phyloP scores from a whole-genome alignment of 768 basidiomycete genomes.

The Termitomyces sp. region DNA sequence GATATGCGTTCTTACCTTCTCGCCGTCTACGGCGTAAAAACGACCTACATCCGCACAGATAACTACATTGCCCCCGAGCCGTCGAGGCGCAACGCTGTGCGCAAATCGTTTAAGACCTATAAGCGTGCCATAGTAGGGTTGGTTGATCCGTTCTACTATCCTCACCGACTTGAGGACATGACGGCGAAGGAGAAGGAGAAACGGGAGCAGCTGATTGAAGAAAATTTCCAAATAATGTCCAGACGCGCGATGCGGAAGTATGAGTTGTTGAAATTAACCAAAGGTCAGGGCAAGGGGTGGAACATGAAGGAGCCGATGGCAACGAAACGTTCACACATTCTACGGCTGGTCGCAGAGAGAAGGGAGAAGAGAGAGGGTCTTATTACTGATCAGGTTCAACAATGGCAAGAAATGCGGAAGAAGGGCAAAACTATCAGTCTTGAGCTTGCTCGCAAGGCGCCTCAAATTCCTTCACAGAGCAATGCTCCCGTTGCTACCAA shows the following conservation, averaged over 20 bases:
- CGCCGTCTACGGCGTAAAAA: constrained; percentile 82
- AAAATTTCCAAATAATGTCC: constrained; percentile 47
- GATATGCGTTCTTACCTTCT: constrained; percentile 84
- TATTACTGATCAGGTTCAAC: constrained; percentile 27
- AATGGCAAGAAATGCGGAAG: constrained; percentile 30
- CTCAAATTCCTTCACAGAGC: constrained; percentile 2
- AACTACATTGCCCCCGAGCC: constrained; percentile 66
- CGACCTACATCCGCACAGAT: constrained; percentile 95
- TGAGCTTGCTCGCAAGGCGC: background rate
- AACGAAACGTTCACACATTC: constrained; percentile 41
- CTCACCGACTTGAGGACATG: constrained; percentile 79
- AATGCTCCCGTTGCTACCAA: constrained; percentile 2
- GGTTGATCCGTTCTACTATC: constrained; percentile 92
- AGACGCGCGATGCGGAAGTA: constrained; percentile 30
- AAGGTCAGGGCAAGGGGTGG: constrained; percentile 36
- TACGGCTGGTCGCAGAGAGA: constrained; percentile 38
- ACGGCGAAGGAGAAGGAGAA: constrained; percentile 41
- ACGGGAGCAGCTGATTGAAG: constrained; percentile 59
- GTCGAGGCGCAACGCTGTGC: constrained; percentile 23
- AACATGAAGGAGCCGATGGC: constrained; percentile 36
- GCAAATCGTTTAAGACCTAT: constrained; percentile 54
- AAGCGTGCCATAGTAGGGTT: constrained; percentile 92
- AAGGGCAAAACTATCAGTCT: constrained; percentile 23
- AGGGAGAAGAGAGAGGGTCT: constrained; percentile 35
- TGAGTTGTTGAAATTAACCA: constrained; percentile 33